Base-by-base conservation (phyloP, 2,329 filamentous ascomycete genomes). In the Colletotrichum kahawae region DNA sequence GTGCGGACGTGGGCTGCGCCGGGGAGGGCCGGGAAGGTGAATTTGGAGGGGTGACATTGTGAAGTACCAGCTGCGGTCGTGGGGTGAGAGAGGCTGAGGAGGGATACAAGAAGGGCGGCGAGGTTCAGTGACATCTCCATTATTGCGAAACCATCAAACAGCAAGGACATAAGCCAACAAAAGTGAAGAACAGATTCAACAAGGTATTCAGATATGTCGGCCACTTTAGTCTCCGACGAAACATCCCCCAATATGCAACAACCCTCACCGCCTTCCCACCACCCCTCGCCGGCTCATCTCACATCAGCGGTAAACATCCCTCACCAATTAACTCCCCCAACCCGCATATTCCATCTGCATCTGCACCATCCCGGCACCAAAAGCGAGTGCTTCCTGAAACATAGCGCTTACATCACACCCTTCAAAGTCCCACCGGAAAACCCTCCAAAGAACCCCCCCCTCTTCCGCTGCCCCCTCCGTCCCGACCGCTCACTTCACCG, bases 101-200 rank as follows among this genome's bases (percentile, higher is more conserved):
- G 24, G 2, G 33, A 60, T 3, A n/a, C 1, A 2, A 33, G 7
- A 18, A 43, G 38, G 18, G 38, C 18, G 0, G 38, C 18, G 38
- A n/a, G 2, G n/a, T 2, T 43, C 1, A 1, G 4, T 1, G 5
- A 43, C n/a, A n/a, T n/a, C 0, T 43, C 38, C 38, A 43, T 43
- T 43, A 0, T n/a, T 10, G 18, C 38, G 38, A 18, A n/a, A n/a
- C 10, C 38, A 43, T 10, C 1, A 9, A 34, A 14, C 33, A 13
- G 4, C 4, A 34, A 34, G 33, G 6, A 5, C 6, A 13, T 4
- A 38, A 16, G 4, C 3, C 36, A 10, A 8, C 36, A 8, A 18
- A 1, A 14, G 12, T 14, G 13, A 34, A 34, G 33, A 14, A 13
- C 14, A 16, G 1, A 4, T 16, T 18, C 36, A 4, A 38, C 4